Base-by-base conservation (phyloP, 345 rosid genomes). In the Citrus glauca region DNA sequence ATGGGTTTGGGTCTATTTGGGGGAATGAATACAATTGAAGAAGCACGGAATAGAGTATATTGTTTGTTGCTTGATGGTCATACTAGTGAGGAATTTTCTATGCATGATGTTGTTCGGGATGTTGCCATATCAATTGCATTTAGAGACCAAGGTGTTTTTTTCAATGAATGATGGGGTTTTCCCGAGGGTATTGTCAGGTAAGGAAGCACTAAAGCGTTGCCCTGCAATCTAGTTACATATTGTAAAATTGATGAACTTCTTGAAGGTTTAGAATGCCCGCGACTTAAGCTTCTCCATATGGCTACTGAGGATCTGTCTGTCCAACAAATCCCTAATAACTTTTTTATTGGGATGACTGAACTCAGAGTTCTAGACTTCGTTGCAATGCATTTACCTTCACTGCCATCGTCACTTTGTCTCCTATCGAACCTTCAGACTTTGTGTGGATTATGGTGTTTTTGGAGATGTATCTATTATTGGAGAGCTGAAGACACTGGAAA, bases 1-100 rank as follows among this genome's bases (percentile, higher is more conserved):
- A 25, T 75, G 25, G 86, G 88, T 7, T 70, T 78, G 84, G 80
- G 80, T n/a, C 17, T 83, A 33, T 81, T 81, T 65, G 17, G 19
- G 4, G 16, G 20, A 1, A 11, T 32, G 11, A 2, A 2, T 11
- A 61, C 59, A 22, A 9, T 73, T 11, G 57, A 73, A 38, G 68
- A 61, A 8, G 68, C 66, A 11, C 9, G 40, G 11, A 9, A 61
- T 17, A 35, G 53, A 57, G 33, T 73, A 25, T 8, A 25, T 61
- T 73, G 27, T 75, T 61, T 86, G 65, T 62, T 86, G 69, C 65
- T 35, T n/a, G 76, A 37, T 13, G 27, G 53, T 56, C 10, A 5
- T 37, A 10, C 5, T 10, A 19, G 45, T 11, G 33, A 35, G 37
- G 24, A 2, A 6, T 33, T 72, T 56, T 56, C 53, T 11, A 77